Evolutionary conservation across 1,139 yeast genomes (phyloP).

Genomic region (Ashbya aceris): DNA sequence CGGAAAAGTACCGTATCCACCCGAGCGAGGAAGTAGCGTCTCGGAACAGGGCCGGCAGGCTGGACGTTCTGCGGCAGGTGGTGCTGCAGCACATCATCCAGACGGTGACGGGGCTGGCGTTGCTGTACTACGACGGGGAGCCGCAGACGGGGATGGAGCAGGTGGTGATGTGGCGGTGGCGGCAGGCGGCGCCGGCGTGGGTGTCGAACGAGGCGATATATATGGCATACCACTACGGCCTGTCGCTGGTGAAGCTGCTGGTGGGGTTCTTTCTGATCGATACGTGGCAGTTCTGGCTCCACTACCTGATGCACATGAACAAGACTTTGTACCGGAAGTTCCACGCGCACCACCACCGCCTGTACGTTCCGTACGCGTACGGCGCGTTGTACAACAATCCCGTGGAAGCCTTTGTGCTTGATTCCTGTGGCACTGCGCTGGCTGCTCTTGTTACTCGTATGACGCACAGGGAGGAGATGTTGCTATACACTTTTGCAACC

Average conservation of each 20-base stretch:
- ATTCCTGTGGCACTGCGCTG: slow-evolving; percentile 85
- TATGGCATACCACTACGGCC: slow-evolving; percentile 48
- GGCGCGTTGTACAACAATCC: slow-evolving; percentile 95
- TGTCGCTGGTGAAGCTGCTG: slow-evolving; percentile 46
- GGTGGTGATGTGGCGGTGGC: slow-evolving; percentile 56
- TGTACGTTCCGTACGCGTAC: slow-evolving; percentile 92
- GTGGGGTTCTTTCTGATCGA: slow-evolving; percentile 71
- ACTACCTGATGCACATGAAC: slow-evolving; percentile 80
- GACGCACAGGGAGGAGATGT: slow-evolving; percentile 64
- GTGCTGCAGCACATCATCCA: slow-evolving; percentile 77
- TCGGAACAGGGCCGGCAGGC: slow-evolving; percentile 64
- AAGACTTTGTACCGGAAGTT: slow-evolving; percentile 64
- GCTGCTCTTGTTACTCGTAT: slow-evolving; percentile 57
- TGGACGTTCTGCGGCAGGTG: slow-evolving; percentile 72
- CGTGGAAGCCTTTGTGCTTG: slow-evolving; percentile 84
- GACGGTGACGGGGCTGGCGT: slow-evolving; percentile 52
- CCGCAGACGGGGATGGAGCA: slow-evolving; percentile 70
- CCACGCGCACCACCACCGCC: slow-evolving; percentile 89
- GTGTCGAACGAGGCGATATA: slow-evolving; percentile 41
- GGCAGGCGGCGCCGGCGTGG: slow-evolving; percentile 34
- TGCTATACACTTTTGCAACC: slow-evolving; percentile 79
- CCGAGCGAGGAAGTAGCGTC: slow-evolving; percentile 75
- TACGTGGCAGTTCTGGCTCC: slow-evolving; percentile 91
- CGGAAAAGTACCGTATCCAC: slow-evolving; percentile 80
- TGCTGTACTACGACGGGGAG: slow-evolving; percentile 49